Base-by-base conservation (phyloP, 352 stramenopile species). In the Phytophthora pistaciae region DNA sequence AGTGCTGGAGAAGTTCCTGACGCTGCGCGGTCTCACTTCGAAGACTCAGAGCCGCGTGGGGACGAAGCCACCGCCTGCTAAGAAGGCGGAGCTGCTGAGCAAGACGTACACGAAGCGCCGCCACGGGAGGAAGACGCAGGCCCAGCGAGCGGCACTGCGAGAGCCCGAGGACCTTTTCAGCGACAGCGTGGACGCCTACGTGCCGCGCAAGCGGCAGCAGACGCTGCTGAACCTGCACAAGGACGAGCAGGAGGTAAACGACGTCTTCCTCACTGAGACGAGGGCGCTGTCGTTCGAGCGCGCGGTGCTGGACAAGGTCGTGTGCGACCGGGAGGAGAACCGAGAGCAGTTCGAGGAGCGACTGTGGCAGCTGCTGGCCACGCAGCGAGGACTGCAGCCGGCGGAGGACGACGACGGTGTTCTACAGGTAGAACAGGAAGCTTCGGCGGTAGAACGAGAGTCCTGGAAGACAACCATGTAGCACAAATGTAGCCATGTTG, bases 141-240 rank as follows among this genome's bases (percentile, higher is more conserved):
- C 57, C 0, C 57, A 84, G 11, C 75, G 70, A n/a, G 58, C 27
- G 4, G 83, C 81, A 5, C 74, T 92, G 66, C 61, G 66, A 31
- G 56, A 78, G 29, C 72, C 78, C 0, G 74, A 80, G 16, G 80
- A 88, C 14, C 49, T 68, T 52, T 87, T 79, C 58, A 70, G 42
- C 53, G 72, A 87, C 38, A 87, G 78, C 42, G 52, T 70, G 31
- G 83, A 91, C 59, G 79, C 71, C 5, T 92, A 91, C 63, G 84
- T 83, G 5, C 85, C 73, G 3, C 76, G 67, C 54, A 92, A 90
- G 50, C 64, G 50, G 16, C 7, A 60, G 8, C 65, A 68, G 38
- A 54, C 68, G 27, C 71, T 90, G 18, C 60, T 88, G 42, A 68
- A 82, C n/a, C 29, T 92, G 29, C 85, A 92, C 62, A 61, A 68